Base-by-base conservation (phyloP, 2,329 filamentous ascomycete species). In the Dothistroma septosporum region DNA sequence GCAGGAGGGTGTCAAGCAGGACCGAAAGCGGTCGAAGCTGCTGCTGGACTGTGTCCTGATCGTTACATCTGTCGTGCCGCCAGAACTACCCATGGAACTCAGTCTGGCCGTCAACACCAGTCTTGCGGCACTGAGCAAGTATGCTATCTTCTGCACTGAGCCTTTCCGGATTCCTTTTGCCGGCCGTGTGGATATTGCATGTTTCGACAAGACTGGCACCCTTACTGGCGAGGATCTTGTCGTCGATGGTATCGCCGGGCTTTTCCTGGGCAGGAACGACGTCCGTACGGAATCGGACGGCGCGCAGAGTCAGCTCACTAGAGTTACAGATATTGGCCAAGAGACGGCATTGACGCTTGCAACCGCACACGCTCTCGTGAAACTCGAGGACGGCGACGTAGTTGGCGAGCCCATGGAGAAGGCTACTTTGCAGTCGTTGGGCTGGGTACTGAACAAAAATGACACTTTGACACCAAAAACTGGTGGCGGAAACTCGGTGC, bases 401-500 rank as follows among this genome's bases (percentile, higher is more conserved):
- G 94, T 99, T 49, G 94, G 94, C 70, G 94, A 99, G 72, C 94
- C 94, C 1, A 99, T 99, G 94, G 94, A 99, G 74, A 97, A 97
- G 78, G 94, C 94, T 49, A 97, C 94, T 1, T 80, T 99, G 31
- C 81, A 83, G 53, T 92, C 93, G 59, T 86, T 99, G 11, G 92
- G 93, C 57, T 99, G 94, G 94, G 87, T 84, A 59, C 83, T 99
- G n/a, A 92, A 92, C 53, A 88, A 86, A 71, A 94, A 96, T 67
- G 93, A 99, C 71, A 87, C 84, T 33, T 83, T 99, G 16, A 86
- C 86, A 31, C 89, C 86, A 75, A 92, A 90, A 73, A 74, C 78
- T n/a, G 76, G 76, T 44, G 70, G 74, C 46, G 81, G 84, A 21
- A 91, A 95, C 60, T 87, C 87, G 55, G 94, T 97, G 57, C 93